Evolutionary conservation across 1,284 basidiomycete species (phyloP).

Genomic region (Moesziomyces parantarcticus): DNA sequence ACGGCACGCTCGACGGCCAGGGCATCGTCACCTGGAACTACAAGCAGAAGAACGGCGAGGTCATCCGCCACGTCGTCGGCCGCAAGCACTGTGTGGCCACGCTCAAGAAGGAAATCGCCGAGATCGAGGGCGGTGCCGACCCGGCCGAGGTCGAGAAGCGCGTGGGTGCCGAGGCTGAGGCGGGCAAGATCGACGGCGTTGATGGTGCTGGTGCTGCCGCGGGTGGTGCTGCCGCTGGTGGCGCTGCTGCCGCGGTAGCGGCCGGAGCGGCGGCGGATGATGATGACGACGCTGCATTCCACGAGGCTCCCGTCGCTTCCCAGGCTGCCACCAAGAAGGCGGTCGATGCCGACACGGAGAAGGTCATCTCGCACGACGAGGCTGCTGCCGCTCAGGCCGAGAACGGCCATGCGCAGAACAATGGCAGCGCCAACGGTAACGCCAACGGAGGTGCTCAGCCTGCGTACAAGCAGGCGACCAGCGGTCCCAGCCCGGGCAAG

Average conservation of each 20-base stretch:
- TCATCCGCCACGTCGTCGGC: constrained; percentile 59
- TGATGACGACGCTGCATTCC: constrained; percentile 30
- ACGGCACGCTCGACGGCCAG: constrained; percentile 66
- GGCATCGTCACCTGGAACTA: constrained; percentile 63
- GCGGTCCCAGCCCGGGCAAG: constrained; percentile 10
- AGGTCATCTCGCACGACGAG: constrained; percentile 46
- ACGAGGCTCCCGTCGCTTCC: constrained; percentile 47
- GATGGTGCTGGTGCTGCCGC: constrained; percentile 24
- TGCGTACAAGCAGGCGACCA: constrained; percentile 10
- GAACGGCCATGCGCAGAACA: constrained; percentile 11
- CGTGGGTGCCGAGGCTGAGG: constrained; percentile 23
- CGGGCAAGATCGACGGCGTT: constrained; percentile 8
- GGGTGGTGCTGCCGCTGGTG: constrained; percentile 24
- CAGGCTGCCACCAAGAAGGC: constrained; percentile 24
- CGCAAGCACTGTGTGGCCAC: constrained; percentile 45
- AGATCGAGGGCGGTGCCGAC: constrained; percentile 50
- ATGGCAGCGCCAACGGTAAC: constrained; percentile 16
- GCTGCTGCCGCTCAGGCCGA: constrained; percentile 28
- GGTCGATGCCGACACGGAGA: constrained; percentile 38
- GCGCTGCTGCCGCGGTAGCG: constrained; percentile 22
- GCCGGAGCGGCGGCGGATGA: constrained; percentile 20
- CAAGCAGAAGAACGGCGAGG: constrained; percentile 61
- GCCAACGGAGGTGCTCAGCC: constrained; percentile 13
- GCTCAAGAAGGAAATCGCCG: constrained; percentile 56
- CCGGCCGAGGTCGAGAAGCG: constrained; percentile 30